These are phyloP conservation scores for Cucurbitaria berberidis DNA, from an alignment of 2,329 filamentous ascomycete species.

Conservation along the genomic window DNA sequence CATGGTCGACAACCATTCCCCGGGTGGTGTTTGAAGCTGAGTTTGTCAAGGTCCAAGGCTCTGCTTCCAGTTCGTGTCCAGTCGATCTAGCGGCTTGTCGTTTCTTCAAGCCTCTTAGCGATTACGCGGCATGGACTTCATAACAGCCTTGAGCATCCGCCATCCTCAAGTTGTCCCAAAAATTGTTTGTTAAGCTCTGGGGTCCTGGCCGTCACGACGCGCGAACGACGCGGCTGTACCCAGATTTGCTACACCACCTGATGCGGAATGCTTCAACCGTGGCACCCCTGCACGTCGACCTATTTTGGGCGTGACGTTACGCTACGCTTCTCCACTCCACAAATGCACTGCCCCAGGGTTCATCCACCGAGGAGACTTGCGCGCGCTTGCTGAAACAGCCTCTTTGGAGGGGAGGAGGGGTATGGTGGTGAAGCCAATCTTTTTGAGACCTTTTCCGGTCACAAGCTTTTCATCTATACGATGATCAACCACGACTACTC, in stretches of 20 bases:
- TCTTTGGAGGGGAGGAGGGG: background rate
- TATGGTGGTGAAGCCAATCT: no score
- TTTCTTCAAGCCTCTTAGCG: constrained; percentile 10
- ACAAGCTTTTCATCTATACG: background rate
- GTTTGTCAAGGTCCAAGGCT: constrained; percentile 1
- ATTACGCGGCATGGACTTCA: constrained; percentile 24
- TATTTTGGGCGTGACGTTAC: constrained; percentile 17
- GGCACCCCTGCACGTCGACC: constrained; percentile 4
- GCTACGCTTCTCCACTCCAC: background rate
- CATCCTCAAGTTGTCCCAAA: background rate
- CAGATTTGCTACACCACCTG: constrained; percentile 2
- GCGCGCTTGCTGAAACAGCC: constrained; percentile 12
- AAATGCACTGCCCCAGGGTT: constrained; percentile 1
- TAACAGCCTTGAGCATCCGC: constrained; percentile 4
- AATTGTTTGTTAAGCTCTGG: background rate
- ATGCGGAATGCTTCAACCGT: background rate
- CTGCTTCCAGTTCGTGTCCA: constrained; percentile 4
- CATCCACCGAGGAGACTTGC: background rate
- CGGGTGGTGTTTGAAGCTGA: constrained; percentile 8
- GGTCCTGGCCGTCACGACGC: background rate
- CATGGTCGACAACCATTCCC: constrained; percentile 38
- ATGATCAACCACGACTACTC: background rate
- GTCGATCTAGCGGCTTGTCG: constrained; percentile 27
- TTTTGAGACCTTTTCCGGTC: no score
- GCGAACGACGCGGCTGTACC: constrained; percentile 6